A percentile compares a stretch with the other conserved stretches of the same genome.
These are phyloP conservation scores for Wickerhamiella qilinensis DNA, from an alignment of 805 yeast species.

Conservation along the genomic window DNA sequence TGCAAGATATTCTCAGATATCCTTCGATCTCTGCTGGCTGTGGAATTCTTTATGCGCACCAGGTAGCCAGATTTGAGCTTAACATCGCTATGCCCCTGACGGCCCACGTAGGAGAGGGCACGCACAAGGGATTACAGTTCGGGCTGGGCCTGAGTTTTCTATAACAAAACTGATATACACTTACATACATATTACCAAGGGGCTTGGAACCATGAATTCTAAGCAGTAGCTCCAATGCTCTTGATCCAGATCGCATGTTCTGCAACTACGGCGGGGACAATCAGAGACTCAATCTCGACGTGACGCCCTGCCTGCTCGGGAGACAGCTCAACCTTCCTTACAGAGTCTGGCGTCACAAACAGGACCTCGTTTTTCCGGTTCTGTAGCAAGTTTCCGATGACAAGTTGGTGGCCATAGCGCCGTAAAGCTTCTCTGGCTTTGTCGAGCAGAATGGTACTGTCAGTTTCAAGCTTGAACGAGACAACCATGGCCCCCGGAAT, in stretches of 20 bases:
- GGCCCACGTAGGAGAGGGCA: conserved; percentile 31
- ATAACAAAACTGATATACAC: conserved; percentile 15
- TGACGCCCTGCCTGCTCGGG: conserved; percentile 26
- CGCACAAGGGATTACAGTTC: conserved; percentile 50
- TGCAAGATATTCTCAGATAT: conserved; percentile 4
- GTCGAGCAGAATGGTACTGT: conserved; percentile 43
- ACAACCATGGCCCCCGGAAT: conserved; percentile 90
- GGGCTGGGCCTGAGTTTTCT: conserved; percentile 47
- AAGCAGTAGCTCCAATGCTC: conserved; percentile 9
- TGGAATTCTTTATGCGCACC: conserved; percentile 46
- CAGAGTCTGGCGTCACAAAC: conserved; percentile 42
- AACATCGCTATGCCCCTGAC: conserved; percentile 47
- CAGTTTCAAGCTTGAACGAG: conserved; percentile 89
- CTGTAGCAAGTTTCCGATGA: conserved; percentile 83
- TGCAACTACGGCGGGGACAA: conserved; percentile 60
- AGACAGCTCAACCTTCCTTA: conserved; percentile 21
- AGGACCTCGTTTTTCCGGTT: conserved; percentile 79
- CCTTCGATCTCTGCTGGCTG: conserved; percentile 41
- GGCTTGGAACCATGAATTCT: neutral
- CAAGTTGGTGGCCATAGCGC: conserved; percentile 82
- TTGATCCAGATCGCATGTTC: conserved; percentile 51
- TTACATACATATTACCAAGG: neutral
- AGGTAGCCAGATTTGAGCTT: conserved; percentile 52
- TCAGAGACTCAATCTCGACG: conserved; percentile 59
- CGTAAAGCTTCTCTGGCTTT: conserved; percentile 69